Conservation (phyloP, 1,284 basidiomycete species). For the Moniliophthora roreri region DNA sequence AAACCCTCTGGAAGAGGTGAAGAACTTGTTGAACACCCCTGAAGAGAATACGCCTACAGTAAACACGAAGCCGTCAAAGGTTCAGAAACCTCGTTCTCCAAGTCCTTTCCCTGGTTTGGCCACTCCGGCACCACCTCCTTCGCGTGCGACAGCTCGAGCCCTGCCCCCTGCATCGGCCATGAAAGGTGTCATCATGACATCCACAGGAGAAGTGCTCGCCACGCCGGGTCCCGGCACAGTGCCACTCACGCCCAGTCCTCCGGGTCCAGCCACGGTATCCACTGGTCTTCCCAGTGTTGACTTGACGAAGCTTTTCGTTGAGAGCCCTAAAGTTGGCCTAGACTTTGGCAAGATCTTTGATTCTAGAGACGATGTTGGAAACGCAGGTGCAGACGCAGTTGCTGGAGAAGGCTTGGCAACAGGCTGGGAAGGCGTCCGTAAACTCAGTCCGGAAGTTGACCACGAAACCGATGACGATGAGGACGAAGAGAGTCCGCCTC, state of each 20-base stretch:
- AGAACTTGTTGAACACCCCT: constrained; percentile 61
- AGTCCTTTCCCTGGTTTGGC: constrained; percentile 27
- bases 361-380: constrained; percentile 41
- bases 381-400: constrained; percentile 35
- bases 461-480: constrained; percentile 10
- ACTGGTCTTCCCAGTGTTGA: constrained; percentile 33
- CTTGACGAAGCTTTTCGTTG: constrained; percentile 61
- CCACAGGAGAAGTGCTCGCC: constrained; percentile 66
- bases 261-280: neutral
- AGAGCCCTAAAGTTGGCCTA: constrained; percentile 64
- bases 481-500: constrained; percentile 27
- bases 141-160: constrained; percentile 17
- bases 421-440: constrained; percentile 23
- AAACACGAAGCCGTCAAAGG: constrained; percentile 27
- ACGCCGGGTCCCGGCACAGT: constrained; percentile 54
- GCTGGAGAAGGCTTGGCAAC: constrained; percentile 21
- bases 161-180: constrained; percentile 60
- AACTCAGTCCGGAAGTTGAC: constrained; percentile 1
- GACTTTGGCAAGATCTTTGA: constrained; percentile 78
- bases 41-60: constrained; percentile 26
- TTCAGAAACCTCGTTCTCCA: constrained; percentile 16
- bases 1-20: constrained; percentile 69
- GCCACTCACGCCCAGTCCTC: constrained; percentile 1
- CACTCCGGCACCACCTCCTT: constrained; percentile 35
- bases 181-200: constrained; percentile 78